Evolutionary conservation across 352 stramenopile species (phyloP), one percentile per base, ranked within the genome.

Genomic region (Salisapilia sapeloensis): DNA sequence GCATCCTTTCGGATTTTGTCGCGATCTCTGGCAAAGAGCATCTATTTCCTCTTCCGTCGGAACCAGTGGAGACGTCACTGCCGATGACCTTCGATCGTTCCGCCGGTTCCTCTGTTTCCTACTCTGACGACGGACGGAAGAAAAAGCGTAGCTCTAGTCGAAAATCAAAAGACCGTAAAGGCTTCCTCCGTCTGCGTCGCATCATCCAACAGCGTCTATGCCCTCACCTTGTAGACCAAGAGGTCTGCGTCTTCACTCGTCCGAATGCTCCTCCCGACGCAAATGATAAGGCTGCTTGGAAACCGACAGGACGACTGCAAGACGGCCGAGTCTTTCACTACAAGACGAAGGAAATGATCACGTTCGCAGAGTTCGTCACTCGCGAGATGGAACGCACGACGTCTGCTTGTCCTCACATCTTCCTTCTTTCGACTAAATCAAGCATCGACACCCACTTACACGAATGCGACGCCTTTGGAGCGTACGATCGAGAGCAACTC

Each of bases 381-480:
- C 38, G 54, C 18, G 52, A 60, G 28, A 35, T 78, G 22, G 52
- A 60, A 0, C 46, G 46, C 12, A 49, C 51, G 10, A 50, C 63
- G 16, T 78, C 69, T 4, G 60, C 71, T 4, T 87, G 71, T 31
- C 48, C 49, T 18, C 64, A 87, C 50, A 61, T 87, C 32, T 81
- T 64, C 24, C 48, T 87, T 15, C 44, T 81, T 4, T 39, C 46
- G 19, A 54, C 56, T 10, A 50, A 29, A 12, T 51, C 80, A 38
- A 79, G 49, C 44, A 78, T 87, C 38, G 71, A 87, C 44, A 47
- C 65, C 19, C 71, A 87, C 27, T 27, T 84, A 28, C 53, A 65
- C 28, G 55, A 70, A 17, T 87, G 71, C 32, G 60, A 81, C 25
- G 48, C 60, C 21, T 81, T 87, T 42, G 60, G 45, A 9, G 55